Evolutionary conservation across 768 basidiomycete genomes (phyloP), one percentile per base, ranked within the genome.

Genomic region (Vishniacozyma victoriae): DNA sequence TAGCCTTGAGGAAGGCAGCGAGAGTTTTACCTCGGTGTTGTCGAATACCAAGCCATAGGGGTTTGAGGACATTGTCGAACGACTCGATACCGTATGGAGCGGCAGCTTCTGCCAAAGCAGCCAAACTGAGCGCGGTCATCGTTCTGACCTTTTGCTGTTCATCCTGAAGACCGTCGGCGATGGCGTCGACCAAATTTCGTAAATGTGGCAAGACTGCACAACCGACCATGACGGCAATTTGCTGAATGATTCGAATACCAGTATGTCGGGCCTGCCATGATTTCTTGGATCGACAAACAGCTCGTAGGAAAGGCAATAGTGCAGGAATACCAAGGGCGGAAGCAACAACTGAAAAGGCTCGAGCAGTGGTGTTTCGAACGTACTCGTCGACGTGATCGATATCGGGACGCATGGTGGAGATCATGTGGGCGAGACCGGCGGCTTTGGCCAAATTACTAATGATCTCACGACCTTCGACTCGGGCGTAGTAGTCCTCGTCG

Each of bases 211-310:
- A 80, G 19, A 97, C 90, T 15, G 93, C 93, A 60, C 95, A 97
- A 15, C 93, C 93, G 92, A 97, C 97, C 92, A 97, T 96, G 66
- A 96, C 93, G 16, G 95, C 93, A 42, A 99, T 97, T 72, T 97
- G 95, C 74, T 99, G 95, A 11, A 99, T 91, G 55, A 99, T 97
- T 63, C 95, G 90, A 64, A 99, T 97, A 74, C 95, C 95, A 3
- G 95, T 99, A 72, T 97, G 95, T 51, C 93, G 83, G 7, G 95
- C 95, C 73, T 99, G 95, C 95, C 95, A 99, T 7, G 92, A 97
- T 75, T 99, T 99, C 74, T 97, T 97, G 49, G 88, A 92, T 39
- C 91, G 84, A 75, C 95, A 97, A 48, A 99, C 92, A 27, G 95
- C 93, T 74, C 93, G 93, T 53, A 99, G 78, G 82, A 99, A 99